These are phyloP conservation scores for Magnaporthales sp. DNA, from an alignment of 2,329 filamentous ascomycete genomes.

Conservation along the genomic window DNA sequence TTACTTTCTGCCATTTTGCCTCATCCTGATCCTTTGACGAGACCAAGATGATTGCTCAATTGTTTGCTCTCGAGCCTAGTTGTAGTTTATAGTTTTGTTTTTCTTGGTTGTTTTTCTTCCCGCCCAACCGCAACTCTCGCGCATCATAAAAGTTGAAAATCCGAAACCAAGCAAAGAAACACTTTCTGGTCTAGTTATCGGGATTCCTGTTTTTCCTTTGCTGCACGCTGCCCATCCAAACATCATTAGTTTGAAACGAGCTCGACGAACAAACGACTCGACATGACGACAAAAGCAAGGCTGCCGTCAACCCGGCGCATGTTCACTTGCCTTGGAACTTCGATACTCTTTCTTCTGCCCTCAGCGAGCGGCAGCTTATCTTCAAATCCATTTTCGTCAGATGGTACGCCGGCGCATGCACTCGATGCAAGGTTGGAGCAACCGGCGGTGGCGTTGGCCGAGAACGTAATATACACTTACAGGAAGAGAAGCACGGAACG, in stretches of 20 bases:
- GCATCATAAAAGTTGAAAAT: background rate
- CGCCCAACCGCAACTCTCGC: background rate
- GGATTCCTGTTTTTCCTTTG: background rate
- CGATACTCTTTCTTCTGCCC: background rate
- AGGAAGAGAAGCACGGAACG: slow-evolving; percentile 4
- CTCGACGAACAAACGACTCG: background rate
- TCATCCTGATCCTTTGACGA: slow-evolving; percentile 8
- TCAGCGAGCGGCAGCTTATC: slow-evolving; percentile 3
- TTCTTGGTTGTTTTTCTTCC: background rate
- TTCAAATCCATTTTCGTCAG: background rate
- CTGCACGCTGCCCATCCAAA: background rate
- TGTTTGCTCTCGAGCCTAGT: slow-evolving; percentile 6
- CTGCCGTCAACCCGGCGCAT: slow-evolving; percentile 2
- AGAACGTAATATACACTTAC: slow-evolving; percentile 3
- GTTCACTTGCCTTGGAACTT: background rate
- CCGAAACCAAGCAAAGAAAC: background rate
- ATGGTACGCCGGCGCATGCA: background rate
- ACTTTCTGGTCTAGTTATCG: background rate
- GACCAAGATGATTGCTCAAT: slow-evolving; percentile 8
- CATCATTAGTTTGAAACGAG: background rate
- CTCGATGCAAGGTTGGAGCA: background rate
- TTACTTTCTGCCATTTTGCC: slow-evolving; percentile 15
- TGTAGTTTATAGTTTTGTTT: background rate
- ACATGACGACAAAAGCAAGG: background rate
- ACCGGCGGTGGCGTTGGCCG: background rate